A percentile compares a stretch with the other conserved stretches of the same genome.
Evolutionary conservation across 2,329 filamentous ascomycete species (phyloP).

Genomic region (Stagonosporopsis vannaccii): DNA sequence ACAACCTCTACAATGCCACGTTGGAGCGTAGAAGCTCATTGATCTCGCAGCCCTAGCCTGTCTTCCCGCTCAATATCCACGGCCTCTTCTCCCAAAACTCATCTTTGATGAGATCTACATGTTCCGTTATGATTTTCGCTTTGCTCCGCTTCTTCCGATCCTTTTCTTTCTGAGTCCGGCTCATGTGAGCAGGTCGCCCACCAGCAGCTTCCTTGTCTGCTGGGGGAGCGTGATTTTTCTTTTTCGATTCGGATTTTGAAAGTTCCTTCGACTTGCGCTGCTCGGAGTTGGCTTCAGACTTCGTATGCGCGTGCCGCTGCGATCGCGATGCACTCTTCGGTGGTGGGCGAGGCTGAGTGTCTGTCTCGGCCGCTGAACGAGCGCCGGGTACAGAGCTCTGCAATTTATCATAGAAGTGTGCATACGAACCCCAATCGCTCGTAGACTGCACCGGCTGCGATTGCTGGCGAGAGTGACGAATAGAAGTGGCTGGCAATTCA

Average conservation of each 20-base stretch:
- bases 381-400: slow-evolving; percentile 7
- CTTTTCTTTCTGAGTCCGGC: slow-evolving; percentile 83
- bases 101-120: slow-evolving; percentile 94
- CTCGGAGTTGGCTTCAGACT: background rate
- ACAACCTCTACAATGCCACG: no score
- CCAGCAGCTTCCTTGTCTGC: background rate
- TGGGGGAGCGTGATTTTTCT: background rate
- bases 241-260: background rate
- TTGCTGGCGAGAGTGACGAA: slow-evolving; percentile 48
- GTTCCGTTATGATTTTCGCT: slow-evolving; percentile 80
- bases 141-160: slow-evolving; percentile 82
- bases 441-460: slow-evolving; percentile 33
- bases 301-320: background rate
- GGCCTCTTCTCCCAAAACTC: slow-evolving; percentile 90
- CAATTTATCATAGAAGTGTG: slow-evolving; percentile 10
- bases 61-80: slow-evolving; percentile 65
- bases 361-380: background rate
- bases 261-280: background rate
- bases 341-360: background rate
- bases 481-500: slow-evolving; percentile 25
- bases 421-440: slow-evolving; percentile 13
- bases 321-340: background rate
- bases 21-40: background rate
- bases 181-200: slow-evolving; percentile 56
- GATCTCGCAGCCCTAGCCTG: slow-evolving; percentile 20